A percentile compares a stretch with the other conserved stretches of the same genome.
Evolutionary conservation across 1,284 basidiomycete species (phyloP).

Genomic region (Malassezia globosa): DNA sequence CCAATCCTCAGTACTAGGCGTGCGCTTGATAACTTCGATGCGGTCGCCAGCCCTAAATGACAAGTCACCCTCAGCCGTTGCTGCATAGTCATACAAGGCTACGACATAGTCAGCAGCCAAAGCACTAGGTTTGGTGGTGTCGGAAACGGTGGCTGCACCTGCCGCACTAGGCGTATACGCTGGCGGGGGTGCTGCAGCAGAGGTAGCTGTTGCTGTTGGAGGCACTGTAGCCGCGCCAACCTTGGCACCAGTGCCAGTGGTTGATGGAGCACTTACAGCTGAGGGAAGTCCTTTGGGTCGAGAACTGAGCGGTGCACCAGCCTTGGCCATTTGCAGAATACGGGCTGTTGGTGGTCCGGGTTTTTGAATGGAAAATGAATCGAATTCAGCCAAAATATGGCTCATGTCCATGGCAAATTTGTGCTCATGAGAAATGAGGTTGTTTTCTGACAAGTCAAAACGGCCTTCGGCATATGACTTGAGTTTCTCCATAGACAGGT

Average conservation of each 20-base stretch:
- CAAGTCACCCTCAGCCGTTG: constrained; percentile 68
- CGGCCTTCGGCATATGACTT: constrained; percentile 69
- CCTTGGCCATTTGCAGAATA: constrained; percentile 16
- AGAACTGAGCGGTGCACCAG: constrained; percentile 6
- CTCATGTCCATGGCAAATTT: constrained; percentile 69
- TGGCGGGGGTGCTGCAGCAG: constrained; percentile 46
- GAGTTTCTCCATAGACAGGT: constrained; percentile 82
- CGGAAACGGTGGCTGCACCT: constrained; percentile 18
- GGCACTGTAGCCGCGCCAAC: not conserved
- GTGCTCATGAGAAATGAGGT: constrained; percentile 55
- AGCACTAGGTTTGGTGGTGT: not conserved
- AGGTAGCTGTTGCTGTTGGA: constrained; percentile 3
- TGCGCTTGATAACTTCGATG: constrained; percentile 81
- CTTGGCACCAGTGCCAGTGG: not conserved
- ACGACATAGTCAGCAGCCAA: constrained; percentile 63
- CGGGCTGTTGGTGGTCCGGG: constrained; percentile 27
- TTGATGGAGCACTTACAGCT: not conserved
- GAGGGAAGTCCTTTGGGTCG: not conserved
- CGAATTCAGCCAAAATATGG: constrained; percentile 59
- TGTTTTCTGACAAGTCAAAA: constrained; percentile 62
- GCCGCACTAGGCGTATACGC: constrained; percentile 34
- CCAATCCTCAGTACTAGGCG: constrained; percentile 82
- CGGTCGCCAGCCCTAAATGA: constrained; percentile 81
- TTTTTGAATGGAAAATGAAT: constrained; percentile 33
- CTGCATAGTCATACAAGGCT: constrained; percentile 87